Percentiles rank a stretch among this genome's conserved stretches.
Conservation (phyloP, 1,139 yeast species). For the Yarrowia galli region DNA sequence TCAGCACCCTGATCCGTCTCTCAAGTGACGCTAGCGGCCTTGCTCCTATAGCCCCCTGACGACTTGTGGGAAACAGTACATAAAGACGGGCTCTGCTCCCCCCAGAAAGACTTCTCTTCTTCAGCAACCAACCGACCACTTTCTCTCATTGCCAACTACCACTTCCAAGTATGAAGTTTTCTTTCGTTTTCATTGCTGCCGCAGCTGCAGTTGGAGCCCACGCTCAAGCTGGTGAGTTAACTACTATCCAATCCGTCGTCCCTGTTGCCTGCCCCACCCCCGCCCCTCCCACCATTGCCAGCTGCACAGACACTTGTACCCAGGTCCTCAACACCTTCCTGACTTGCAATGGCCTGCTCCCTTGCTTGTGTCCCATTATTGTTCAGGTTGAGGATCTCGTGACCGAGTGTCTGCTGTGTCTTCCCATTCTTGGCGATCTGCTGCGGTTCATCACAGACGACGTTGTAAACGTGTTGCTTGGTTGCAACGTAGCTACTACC, state of each 20-base stretch:
- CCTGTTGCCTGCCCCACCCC: background rate
- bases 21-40: too few species aligned
- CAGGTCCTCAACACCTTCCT: conserved; percentile 11
- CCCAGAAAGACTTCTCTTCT: too few species aligned
- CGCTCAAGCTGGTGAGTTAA: conserved; percentile 22
- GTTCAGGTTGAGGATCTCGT: conserved; percentile 1
- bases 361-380: conserved; percentile 16
- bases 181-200: conserved; percentile 30
- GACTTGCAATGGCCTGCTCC: conserved; percentile 1
- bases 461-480: background rate
- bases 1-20: background rate
- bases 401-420: conserved; percentile 29
- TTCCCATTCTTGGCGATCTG: conserved; percentile 4
- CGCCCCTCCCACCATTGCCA: background rate
- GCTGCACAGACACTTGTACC: background rate
- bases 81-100: background rate
- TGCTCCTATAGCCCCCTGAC: background rate
- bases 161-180: conserved; percentile 12
- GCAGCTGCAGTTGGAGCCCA: conserved; percentile 22
- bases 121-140: conserved; percentile 12
- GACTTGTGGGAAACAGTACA: background rate
- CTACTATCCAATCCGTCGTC: conserved; percentile 8
- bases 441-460: background rate
- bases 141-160: background rate
- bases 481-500: conserved; percentile 15